phyloP scores from a whole-genome alignment of 495 filamentous ascomycete genomes.

The Parmelia sp. region DNA sequence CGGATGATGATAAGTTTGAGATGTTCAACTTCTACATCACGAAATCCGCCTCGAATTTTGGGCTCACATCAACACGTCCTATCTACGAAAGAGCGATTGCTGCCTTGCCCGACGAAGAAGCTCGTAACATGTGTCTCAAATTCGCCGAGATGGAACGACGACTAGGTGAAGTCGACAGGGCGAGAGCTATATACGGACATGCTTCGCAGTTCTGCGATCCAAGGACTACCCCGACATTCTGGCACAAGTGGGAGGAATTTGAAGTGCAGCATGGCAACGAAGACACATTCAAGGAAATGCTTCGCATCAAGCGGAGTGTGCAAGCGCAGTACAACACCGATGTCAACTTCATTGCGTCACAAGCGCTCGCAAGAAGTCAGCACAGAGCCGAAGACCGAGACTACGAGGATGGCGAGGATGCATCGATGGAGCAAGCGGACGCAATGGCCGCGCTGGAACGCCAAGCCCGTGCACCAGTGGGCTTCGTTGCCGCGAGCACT shows the following conservation, averaged over 20 bases:
- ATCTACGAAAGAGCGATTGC: conserved; percentile 96
- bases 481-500: conserved; percentile 83
- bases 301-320: conserved; percentile 93
- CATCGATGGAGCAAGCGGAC: conserved; percentile 55
- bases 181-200: conserved; percentile 91
- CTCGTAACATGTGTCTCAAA: conserved; percentile 96
- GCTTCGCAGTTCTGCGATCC: conserved; percentile 97
- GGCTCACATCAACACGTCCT: conserved; percentile 85
- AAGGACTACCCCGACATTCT: conserved; percentile 79
- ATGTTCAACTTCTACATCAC: conserved; percentile 99
- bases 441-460: conserved; percentile 90
- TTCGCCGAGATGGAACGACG: conserved; percentile 98
- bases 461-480: conserved; percentile 78
- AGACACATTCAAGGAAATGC: conserved; percentile 99
- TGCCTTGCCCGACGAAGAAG: conserved; percentile 86
- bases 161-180: conserved; percentile 93
- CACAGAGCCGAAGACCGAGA: conserved; percentile 40
- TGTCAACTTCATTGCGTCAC: conserved; percentile 96
- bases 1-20: conserved; percentile 88
- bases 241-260: conserved; percentile 95
- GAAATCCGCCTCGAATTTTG: conserved; percentile 97
- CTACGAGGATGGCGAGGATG: conserved; percentile 42
- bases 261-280: conserved; percentile 98
- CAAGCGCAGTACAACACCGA: conserved; percentile 98
- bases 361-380: conserved; percentile 81